phyloP scores from a whole-genome alignment of 2,329 filamentous ascomycete genomes.

The Dendryphion nanum region DNA sequence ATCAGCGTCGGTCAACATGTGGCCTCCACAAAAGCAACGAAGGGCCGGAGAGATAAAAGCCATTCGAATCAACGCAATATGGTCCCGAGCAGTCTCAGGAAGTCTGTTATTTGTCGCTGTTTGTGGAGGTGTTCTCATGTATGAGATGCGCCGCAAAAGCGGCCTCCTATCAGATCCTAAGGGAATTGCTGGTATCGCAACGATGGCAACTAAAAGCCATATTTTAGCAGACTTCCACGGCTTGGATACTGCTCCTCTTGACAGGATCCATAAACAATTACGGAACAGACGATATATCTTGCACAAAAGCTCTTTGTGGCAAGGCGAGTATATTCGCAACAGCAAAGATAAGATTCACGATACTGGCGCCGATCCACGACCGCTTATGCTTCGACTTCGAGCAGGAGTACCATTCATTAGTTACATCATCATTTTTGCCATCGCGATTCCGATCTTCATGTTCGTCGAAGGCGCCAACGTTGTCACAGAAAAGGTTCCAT shows the following conservation, averaged over 20 bases:
- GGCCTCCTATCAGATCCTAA: slow-evolving; percentile 68
- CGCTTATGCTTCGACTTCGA: slow-evolving; percentile 63
- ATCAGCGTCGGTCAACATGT: slow-evolving; percentile 60
- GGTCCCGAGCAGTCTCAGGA: slow-evolving; percentile 61
- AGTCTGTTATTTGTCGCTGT: slow-evolving; percentile 59
- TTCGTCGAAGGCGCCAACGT: slow-evolving; percentile 55
- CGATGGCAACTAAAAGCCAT: slow-evolving; percentile 72
- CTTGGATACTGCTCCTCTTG: slow-evolving; percentile 65
- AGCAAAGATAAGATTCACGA: slow-evolving; percentile 52
- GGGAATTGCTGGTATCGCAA: slow-evolving; percentile 70
- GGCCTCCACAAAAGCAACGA: slow-evolving; percentile 51
- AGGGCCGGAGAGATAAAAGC: slow-evolving; percentile 49
- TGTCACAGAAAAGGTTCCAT: slow-evolving; percentile 62
- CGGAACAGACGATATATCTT: slow-evolving; percentile 66
- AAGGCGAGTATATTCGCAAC: slow-evolving; percentile 54
- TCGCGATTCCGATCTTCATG: slow-evolving; percentile 60
- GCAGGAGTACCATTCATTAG: slow-evolving; percentile 62
- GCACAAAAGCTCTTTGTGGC: slow-evolving; percentile 68
- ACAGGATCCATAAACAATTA: slow-evolving; percentile 67
- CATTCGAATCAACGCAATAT: slow-evolving; percentile 57
- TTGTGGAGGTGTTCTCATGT: slow-evolving; percentile 58
- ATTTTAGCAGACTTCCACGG: slow-evolving; percentile 73
- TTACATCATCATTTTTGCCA: slow-evolving; percentile 56
- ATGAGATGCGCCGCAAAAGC: slow-evolving; percentile 62
- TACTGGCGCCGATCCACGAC: slow-evolving; percentile 55